Evolutionary conservation across 345 rosid genomes (phyloP).

Genomic region (Zanthoxylum bungeanum): DNA sequence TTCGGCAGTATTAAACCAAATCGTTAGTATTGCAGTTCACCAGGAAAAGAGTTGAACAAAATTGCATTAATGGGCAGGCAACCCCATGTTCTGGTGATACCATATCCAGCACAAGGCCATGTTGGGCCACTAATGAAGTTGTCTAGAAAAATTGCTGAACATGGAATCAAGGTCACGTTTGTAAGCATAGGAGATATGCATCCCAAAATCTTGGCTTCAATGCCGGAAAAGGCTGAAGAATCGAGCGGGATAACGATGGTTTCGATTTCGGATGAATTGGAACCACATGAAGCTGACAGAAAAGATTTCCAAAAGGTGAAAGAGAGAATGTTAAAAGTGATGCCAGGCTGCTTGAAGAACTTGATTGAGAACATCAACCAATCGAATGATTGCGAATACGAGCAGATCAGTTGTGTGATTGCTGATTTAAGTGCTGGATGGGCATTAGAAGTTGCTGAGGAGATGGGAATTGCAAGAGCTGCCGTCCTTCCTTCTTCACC

Average conservation of each 20-base stretch:
- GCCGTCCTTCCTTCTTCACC: conserved; percentile 18
- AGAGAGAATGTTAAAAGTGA: conserved; percentile 2
- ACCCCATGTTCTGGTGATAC: conserved; percentile 23
- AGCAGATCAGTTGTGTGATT: conserved; percentile 25
- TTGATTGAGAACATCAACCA: conserved; percentile 25
- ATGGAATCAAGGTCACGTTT: conserved; percentile 39
- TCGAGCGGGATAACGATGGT: conserved; percentile 15
- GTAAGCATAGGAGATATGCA: conserved; percentile 30
- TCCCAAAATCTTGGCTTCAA: conserved; percentile 16
- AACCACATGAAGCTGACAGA: neutral
- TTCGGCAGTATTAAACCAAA: too few species aligned
- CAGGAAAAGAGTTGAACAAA: neutral
- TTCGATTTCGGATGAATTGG: conserved; percentile 24
- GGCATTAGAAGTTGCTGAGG: conserved; percentile 30
- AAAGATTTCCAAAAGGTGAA: conserved; percentile 1
- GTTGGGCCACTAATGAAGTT: conserved; percentile 36
- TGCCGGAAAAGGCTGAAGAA: neutral
- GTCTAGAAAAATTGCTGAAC: conserved; percentile 26
- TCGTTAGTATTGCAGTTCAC: neutral
- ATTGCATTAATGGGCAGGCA: conserved; percentile 14
- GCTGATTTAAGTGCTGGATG: conserved; percentile 23
- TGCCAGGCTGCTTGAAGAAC: conserved; percentile 15
- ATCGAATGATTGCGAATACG: conserved; percentile 6
- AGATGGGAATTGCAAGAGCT: conserved; percentile 17
- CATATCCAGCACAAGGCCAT: conserved; percentile 39